Percentiles rank a stretch among this genome's conserved stretches.
phyloP scores from a whole-genome alignment of 2,329 filamentous ascomycete genomes.

The Neonectria coccinea region DNA sequence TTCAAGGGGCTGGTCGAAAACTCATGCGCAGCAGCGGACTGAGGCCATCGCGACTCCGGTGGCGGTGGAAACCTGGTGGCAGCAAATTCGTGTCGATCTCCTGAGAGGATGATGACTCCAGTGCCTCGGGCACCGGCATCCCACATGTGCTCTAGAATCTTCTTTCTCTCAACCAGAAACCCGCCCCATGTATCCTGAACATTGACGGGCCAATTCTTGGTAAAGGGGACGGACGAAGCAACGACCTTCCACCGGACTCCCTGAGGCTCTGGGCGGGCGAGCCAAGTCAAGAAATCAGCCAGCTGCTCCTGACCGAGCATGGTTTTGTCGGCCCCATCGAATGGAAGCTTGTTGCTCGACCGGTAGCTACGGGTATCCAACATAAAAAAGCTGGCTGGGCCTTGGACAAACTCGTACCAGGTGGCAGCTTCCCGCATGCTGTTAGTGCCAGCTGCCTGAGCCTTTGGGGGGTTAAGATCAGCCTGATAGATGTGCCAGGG shows the following conservation, averaged over 20 bases:
- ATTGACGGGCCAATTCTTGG: conserved; percentile 96
- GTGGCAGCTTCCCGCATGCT: conserved; percentile 68
- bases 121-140: conserved; percentile 79
- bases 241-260: conserved; percentile 95
- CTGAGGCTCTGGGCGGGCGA: conserved; percentile 76
- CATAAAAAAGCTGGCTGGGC: conserved; percentile 94
- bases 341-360: conserved; percentile 71
- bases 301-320: conserved; percentile 89
- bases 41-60: conserved; percentile 69
- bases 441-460: conserved; percentile 61
- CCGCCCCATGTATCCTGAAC: conserved; percentile 94
- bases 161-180: conserved; percentile 82
- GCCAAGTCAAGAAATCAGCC: conserved; percentile 81
- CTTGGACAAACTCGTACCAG: conserved; percentile 90
- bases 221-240: conserved; percentile 91
- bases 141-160: conserved; percentile 93
- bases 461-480: conserved; percentile 81
- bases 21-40: conserved; percentile 80
- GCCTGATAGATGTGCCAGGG: conserved; percentile 91
- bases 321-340: conserved; percentile 75
- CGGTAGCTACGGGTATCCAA: conserved; percentile 92
- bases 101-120: conserved; percentile 86
- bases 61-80: conserved; percentile 83
- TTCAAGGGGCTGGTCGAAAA: conserved; percentile 92
- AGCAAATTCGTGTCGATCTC: conserved; percentile 97